Conservation (phyloP, 2,329 filamentous ascomycete genomes). For the Diaporthe destruens region DNA sequence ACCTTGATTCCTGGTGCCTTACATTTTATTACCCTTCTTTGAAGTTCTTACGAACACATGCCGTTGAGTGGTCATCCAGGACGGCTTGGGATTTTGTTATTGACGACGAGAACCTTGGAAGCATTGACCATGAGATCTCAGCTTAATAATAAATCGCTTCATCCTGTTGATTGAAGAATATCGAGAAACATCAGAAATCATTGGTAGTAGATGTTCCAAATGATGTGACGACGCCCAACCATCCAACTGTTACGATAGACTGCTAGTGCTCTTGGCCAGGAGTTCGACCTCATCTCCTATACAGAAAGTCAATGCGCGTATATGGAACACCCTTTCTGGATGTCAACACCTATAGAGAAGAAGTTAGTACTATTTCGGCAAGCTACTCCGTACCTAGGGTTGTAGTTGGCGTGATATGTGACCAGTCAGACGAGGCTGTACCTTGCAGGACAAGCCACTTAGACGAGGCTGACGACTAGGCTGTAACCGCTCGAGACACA, state of each 20-base stretch:
- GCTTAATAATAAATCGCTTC: no score
- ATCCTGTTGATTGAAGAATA: no score
- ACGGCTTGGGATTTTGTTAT: not conserved
- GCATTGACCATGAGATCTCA: no score
- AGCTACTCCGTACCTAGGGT: no score
- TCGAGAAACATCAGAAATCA: no score
- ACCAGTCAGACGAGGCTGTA: not conserved
- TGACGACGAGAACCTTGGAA: no score
- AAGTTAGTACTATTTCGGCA: not conserved
- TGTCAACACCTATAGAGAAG: not conserved
- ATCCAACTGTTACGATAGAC: not conserved
- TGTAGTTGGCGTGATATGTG: not conserved
- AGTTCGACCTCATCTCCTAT: not conserved
- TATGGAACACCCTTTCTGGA: not conserved
- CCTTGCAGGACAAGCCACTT: not conserved
- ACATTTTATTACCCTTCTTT: no score
- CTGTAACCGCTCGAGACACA: not conserved
- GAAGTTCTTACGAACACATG: not conserved
- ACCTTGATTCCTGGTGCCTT: no score
- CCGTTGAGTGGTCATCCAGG: constrained; percentile 3
- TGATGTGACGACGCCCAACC: not conserved
- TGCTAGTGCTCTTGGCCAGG: not conserved
- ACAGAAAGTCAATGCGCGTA: not conserved
- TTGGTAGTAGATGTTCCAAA: not conserved
- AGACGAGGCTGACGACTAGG: constrained; percentile 19